These are phyloP conservation scores for Camellia granthamiana DNA, from an alignment of 148 eudicot species.

Conservation along the genomic window DNA sequence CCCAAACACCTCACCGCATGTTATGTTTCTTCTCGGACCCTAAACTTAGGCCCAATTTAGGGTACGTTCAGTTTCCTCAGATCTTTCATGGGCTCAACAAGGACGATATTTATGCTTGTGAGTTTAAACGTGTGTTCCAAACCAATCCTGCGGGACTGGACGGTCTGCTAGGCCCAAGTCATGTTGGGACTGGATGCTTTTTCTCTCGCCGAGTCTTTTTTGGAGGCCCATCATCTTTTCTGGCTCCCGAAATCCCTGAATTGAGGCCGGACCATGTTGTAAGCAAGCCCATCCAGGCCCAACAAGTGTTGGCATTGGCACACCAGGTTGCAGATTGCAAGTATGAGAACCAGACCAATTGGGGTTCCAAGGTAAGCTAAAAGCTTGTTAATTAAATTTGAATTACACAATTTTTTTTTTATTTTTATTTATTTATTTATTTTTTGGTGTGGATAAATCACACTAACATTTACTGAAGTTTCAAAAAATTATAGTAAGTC, in stretches of 20 bases:
- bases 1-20: slow-evolving; percentile 47
- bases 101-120: slow-evolving; percentile 51
- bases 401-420: no score
- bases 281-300: slow-evolving; percentile 24
- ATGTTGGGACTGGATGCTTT: slow-evolving; percentile 71
- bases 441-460: no score
- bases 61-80: slow-evolving; percentile 71
- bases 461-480: no score
- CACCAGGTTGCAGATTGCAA: slow-evolving; percentile 32
- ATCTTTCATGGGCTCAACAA: slow-evolving; percentile 55
- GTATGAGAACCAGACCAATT: slow-evolving; percentile 32
- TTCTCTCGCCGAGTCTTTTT: slow-evolving; percentile 59
- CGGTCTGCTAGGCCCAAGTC: slow-evolving; percentile 70
- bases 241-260: slow-evolving; percentile 26
- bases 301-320: slow-evolving; percentile 26
- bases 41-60: slow-evolving; percentile 29
- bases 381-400: neutral
- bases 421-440: no score
- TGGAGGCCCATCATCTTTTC: slow-evolving; percentile 35
- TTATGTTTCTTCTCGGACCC: slow-evolving; percentile 61
- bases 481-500: no score
- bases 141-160: slow-evolving; percentile 57
- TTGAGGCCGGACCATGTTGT: slow-evolving; percentile 24
- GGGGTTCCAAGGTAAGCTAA: slow-evolving; percentile 46
- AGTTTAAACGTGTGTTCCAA: slow-evolving; percentile 46